Evolutionary conservation across 306 rosid species (phyloP), one percentile per base, ranked within the genome.

Genomic region (Cucumis melo): DNA sequence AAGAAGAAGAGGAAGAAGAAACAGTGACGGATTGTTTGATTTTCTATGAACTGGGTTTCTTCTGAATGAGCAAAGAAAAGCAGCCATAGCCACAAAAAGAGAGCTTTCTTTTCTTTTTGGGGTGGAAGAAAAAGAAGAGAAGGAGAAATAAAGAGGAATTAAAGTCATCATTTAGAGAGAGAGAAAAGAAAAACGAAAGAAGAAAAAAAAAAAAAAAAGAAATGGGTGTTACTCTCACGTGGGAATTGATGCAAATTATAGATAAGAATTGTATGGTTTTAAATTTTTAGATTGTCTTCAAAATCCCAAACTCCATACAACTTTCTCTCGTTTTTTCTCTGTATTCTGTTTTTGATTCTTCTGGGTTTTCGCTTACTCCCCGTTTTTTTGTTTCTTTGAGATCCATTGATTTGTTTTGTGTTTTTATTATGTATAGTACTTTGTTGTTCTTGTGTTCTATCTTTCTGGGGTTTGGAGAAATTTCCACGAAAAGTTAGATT

Each of bases 171-270:
- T 83, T 80, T 82, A 75, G 80, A 84, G 75, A 61, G 80, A 65
- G 10, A 41, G 46, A 41, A 24, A 38, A 38, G 41, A 38, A 38
- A 46, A 51, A 16, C 20, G 20, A 74, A 21, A 73, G 73, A 58
- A 27, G 54, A 11, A 61, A 71, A 32, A 11, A 61, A 71, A 11
- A 61, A 71, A 32, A 11, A 61, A 71, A 32, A 67, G 74, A 59
- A 39, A 76, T 34, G 55, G 15, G 85, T 79, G 86, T 41, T 85
- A 76, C 55, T 85, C 87, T 85, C 86, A 82, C 91, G 83, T 87
- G 91, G 84, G 83, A 81, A 75, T 79, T 80, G 82, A 81, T 70
- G 80, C 83, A 81, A 81, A 80, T 82, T 67, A 79, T 83, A 74
- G 84, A 78, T 38, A 48, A 85, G 87, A 87, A 68, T 84, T 67